Base-by-base conservation (phyloP, 1,139 yeast species). In the Hemisphaericaspora xylofermentans region DNA sequence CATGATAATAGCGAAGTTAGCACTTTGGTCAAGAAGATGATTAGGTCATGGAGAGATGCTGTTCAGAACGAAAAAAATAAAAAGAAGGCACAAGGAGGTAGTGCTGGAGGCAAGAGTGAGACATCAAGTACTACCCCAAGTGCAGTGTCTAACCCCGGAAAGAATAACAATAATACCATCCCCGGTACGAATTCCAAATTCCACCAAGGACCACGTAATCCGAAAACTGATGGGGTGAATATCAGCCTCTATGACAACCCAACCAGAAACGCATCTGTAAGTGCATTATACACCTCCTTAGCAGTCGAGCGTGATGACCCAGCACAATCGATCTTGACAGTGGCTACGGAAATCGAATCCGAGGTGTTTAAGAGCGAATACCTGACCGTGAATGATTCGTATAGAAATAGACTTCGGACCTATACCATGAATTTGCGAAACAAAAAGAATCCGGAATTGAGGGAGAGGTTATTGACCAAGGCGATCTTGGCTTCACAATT, bases 1-100 rank as follows among this genome's bases (percentile, higher is more conserved):
- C 87, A 87, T 49, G 56, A 71, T 18, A 88, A 86, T 58, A 54
- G 73, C 18, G 87, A 84, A 46, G 81, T 93, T 38, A 74, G 82
- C 14, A 66, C 77, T 6, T 66, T 85, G 39, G 98, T 91, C 25
- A 87, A 86, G 62, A 80, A 79, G 54, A 87, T 88, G 71, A 89
- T 93, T 55, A 79, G 82, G 54, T 72, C 75, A 33, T 93, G 98
- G 98, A 88, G 89, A 60, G 97, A 89, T 45, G 84, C 84, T 40
- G 95, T 93, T 9, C 85, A 87, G 41, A 78, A 76, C 42, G 94
- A 87, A 55, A 76, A 91, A 76, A 68, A 74, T 58, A 68, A 67
- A 54, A 66, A 71, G 50, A 52, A 52, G 35, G 44, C 48, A 26
- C 10, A 43, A 6, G 36, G 37, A 2, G 31, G 22, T 27, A n/a